phyloP scores from a whole-genome alignment of 345 rosid species.

The Citropsis articulata region DNA sequence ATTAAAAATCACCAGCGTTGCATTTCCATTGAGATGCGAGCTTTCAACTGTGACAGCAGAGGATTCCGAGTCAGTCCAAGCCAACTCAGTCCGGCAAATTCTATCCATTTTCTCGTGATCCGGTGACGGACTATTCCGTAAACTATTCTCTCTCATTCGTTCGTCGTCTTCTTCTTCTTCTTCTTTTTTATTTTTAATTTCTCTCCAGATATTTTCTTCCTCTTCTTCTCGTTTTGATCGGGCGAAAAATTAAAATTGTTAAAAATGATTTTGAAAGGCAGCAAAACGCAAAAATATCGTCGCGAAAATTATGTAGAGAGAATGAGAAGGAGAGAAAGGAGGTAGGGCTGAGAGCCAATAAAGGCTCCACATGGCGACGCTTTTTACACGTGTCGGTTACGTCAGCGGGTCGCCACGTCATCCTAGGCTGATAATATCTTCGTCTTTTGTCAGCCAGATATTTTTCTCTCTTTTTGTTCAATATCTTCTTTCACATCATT shows the following conservation, averaged over 20 bases:
- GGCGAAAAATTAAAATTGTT: constrained; percentile 2
- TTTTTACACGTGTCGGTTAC: constrained; percentile 49
- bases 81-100: constrained; percentile 30
- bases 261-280: neutral
- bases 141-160: neutral
- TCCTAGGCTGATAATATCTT: constrained; percentile 40
- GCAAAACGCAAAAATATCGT: neutral
- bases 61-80: constrained; percentile 35
- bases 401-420: constrained; percentile 38
- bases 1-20: constrained; percentile 29
- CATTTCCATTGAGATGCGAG: constrained; percentile 17
- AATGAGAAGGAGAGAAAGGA: constrained; percentile 4
- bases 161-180: neutral
- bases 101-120: constrained; percentile 26
- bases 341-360: constrained; percentile 17
- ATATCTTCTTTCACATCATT: neutral
- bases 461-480: constrained; percentile 14
- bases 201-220: constrained; percentile 5
- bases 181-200: no score
- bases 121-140: constrained; percentile 24
- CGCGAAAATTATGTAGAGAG: constrained; percentile 17
- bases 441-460: constrained; percentile 37
- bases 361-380: constrained; percentile 58
- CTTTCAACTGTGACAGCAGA: constrained; percentile 36
- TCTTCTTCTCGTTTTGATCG: neutral